Evolutionary conservation across 768 basidiomycete genomes (phyloP).

Genomic region (Tulasnella sp.): DNA sequence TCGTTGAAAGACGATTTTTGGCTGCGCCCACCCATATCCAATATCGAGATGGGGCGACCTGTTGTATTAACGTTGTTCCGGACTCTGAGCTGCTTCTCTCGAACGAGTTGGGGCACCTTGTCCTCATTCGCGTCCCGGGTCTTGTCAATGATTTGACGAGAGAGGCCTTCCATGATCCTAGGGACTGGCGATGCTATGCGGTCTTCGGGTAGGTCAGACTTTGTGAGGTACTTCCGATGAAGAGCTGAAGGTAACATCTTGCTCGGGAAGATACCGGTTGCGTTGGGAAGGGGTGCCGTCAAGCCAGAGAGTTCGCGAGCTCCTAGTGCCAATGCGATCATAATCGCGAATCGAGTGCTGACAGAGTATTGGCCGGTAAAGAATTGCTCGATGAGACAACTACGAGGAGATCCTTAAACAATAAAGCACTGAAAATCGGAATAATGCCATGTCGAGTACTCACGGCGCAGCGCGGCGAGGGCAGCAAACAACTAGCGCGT

Average conservation of each 20-base stretch:
- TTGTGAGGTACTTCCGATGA: conserved; percentile 54
- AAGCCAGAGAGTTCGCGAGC: conserved; percentile 66
- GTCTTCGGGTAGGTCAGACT: conserved; percentile 28
- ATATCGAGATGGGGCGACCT: conserved; percentile 33
- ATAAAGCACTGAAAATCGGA: neutral
- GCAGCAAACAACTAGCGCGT: conserved; percentile 67
- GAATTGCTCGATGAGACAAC: conserved; percentile 80
- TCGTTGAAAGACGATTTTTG: conserved; percentile 32
- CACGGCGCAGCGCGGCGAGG: conserved; percentile 75
- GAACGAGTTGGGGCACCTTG: conserved; percentile 47
- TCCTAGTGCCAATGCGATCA: conserved; percentile 78
- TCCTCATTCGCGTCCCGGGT: conserved; percentile 44
- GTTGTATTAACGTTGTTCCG: conserved; percentile 20
- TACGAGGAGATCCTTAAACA: conserved; percentile 25
- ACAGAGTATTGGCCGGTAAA: conserved; percentile 89
- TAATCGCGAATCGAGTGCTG: conserved; percentile 70
- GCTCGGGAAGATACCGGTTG: conserved; percentile 55
- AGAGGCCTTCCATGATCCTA: conserved; percentile 51
- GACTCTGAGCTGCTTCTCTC: conserved; percentile 67
- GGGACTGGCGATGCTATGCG: conserved; percentile 33
- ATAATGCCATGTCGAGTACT: conserved; percentile 27
- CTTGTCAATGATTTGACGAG: conserved; percentile 48
- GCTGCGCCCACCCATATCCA: conserved; percentile 28
- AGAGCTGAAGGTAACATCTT: conserved; percentile 61
- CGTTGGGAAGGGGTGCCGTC: conserved; percentile 26